phyloP scores from a whole-genome alignment of 495 filamentous ascomycete genomes.

The Daldinia grandis region DNA sequence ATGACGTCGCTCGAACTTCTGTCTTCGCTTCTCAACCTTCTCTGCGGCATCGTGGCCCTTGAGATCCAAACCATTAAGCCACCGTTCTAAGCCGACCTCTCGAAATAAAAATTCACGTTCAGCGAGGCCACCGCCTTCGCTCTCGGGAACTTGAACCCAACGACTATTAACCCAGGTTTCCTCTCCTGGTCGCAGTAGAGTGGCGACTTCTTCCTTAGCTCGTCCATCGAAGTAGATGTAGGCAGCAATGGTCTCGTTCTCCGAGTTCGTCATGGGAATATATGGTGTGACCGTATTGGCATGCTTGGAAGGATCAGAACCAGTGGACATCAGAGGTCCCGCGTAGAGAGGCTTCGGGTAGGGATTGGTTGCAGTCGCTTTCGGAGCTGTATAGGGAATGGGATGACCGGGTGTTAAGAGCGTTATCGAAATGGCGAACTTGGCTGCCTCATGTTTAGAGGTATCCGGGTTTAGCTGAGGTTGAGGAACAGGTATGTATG shows the following conservation, averaged over 20 bases:
- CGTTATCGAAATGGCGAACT: conserved; percentile 96
- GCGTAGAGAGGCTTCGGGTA: conserved; percentile 81
- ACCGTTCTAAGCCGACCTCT: conserved; percentile 93
- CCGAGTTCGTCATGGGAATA: conserved; percentile 83
- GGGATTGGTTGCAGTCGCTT: conserved; percentile 74
- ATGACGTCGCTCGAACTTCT: conserved; percentile 87
- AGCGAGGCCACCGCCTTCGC: conserved; percentile 91
- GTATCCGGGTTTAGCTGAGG: conserved; percentile 76
- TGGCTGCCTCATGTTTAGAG: conserved; percentile 84
- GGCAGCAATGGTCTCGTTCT: conserved; percentile 95
- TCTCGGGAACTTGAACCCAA: conserved; percentile 93
- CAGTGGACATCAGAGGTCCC: conserved; percentile 65
- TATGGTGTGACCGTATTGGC: conserved; percentile 80
- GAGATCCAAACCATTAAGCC: conserved; percentile 93
- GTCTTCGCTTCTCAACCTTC: conserved; percentile 84
- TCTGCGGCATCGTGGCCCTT: conserved; percentile 86
- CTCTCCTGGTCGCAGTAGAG: conserved; percentile 87
- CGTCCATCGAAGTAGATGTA: conserved; percentile 99
- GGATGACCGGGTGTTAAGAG: conserved; percentile 86
- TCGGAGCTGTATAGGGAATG: conserved; percentile 89
- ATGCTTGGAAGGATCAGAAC: conserved; percentile 52
- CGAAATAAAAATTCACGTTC: conserved; percentile 98
- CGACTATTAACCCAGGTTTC: conserved; percentile 99
- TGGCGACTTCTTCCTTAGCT: conserved; percentile 96
- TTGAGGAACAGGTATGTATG: conserved; percentile 94